Evolutionary conservation across 352 stramenopile species (phyloP).

Genomic region (Phytophthora sp.): DNA sequence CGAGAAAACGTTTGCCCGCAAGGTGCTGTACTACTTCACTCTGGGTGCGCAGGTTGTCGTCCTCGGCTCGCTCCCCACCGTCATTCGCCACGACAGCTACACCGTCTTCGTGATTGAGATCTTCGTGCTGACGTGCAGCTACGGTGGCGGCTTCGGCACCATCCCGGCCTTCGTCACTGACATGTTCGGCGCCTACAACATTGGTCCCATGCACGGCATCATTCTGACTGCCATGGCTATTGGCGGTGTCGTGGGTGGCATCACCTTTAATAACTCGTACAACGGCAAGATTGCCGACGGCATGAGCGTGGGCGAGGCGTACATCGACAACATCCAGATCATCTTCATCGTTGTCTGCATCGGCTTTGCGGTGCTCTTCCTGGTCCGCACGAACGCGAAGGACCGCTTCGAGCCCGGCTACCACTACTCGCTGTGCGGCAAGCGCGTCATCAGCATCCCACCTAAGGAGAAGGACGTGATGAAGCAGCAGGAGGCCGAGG

Average conservation of each 20-base stretch:
- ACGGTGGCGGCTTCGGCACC: slow-evolving; percentile 75
- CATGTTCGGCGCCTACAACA: slow-evolving; percentile 86
- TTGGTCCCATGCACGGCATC: slow-evolving; percentile 55
- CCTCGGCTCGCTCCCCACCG: slow-evolving; percentile 54
- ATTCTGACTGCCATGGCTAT: slow-evolving; percentile 83
- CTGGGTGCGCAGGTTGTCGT: slow-evolving; percentile 71
- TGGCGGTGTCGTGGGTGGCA: slow-evolving; percentile 68
- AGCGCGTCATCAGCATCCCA: slow-evolving; percentile 68
- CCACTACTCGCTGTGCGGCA: slow-evolving; percentile 68
- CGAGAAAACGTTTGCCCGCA: slow-evolving; percentile 52
- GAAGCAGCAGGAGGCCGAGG: slow-evolving; percentile 25
- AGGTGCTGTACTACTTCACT: slow-evolving; percentile 73
- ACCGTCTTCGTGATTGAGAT: slow-evolving; percentile 62
- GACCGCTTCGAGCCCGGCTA: slow-evolving; percentile 78
- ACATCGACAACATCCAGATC: slow-evolving; percentile 77
- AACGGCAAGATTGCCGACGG: slow-evolving; percentile 44
- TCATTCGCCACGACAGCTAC: slow-evolving; percentile 69
- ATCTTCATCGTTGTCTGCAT: slow-evolving; percentile 73
- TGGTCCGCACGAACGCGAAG: slow-evolving; percentile 67
- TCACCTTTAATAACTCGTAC: slow-evolving; percentile 74
- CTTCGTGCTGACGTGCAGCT: slow-evolving; percentile 79
- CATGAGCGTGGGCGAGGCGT: slow-evolving; percentile 56
- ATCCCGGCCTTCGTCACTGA: slow-evolving; percentile 82
- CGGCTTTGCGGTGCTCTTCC: slow-evolving; percentile 63
- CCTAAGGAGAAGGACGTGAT: slow-evolving; percentile 44